Conservation (phyloP, 441 rosid species). For the Euphorbia celastroides region DNA sequence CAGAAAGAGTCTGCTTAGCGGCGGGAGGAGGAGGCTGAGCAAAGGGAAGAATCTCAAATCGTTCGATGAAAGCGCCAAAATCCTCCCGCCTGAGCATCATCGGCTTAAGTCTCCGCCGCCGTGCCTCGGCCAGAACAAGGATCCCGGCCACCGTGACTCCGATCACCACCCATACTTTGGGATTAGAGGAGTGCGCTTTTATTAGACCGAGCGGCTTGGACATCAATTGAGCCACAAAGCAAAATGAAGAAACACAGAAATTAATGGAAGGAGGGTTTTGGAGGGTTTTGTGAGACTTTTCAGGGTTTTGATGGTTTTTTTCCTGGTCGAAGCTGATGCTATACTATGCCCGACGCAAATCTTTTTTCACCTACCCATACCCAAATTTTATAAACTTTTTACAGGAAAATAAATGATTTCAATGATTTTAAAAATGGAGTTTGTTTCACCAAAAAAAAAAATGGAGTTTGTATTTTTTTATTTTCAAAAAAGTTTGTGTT, state of each 20-base stretch:
- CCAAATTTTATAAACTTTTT: too few species aligned
- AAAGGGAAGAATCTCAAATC: conserved; percentile 61
- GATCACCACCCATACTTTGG: conserved; percentile 68
- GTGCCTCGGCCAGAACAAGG: conserved; percentile 52
- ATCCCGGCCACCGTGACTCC: conserved; percentile 76
- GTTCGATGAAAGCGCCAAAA: conserved; percentile 74
- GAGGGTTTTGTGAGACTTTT: conserved; percentile 23
- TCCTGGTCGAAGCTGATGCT: neutral
- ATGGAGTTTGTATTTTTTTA: too few species aligned
- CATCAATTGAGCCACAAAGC: conserved; percentile 13
- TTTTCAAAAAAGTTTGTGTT: too few species aligned
- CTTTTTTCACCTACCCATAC: too few species aligned
- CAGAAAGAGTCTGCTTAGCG: conserved; percentile 61
- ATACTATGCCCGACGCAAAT: conserved; percentile 11
- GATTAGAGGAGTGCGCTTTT: conserved; percentile 47
- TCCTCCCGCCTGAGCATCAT: conserved; percentile 29
- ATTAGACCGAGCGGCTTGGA: conserved; percentile 41
- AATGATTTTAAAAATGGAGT: too few species aligned
- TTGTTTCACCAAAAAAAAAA: too few species aligned
- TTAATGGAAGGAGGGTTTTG: conserved; percentile 22
- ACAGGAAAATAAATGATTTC: too few species aligned
- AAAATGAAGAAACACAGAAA: neutral
- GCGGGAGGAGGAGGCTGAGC: conserved; percentile 94
- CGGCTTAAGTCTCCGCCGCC: conserved; percentile 41
- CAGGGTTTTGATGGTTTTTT: neutral